Base-by-base conservation (phyloP, 345 rosid genomes). In the Clarkia xantiana region DNA sequence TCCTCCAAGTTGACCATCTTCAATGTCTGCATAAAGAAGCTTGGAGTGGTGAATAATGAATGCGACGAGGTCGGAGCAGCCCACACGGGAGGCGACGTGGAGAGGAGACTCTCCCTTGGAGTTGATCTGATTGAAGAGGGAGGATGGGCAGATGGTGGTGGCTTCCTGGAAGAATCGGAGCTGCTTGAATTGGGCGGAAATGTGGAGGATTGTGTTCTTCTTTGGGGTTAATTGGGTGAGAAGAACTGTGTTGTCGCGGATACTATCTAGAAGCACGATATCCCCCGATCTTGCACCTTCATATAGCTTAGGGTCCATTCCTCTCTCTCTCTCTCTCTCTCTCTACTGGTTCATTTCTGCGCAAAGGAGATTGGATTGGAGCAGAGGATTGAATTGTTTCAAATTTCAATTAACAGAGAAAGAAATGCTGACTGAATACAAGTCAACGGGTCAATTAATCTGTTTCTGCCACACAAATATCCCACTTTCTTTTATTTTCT, bases 161-260 rank as follows among this genome's bases (percentile, higher is more conserved):
- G 61, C 61, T 55, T 16, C 57, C 18, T 17, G 19, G 50, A 53
- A 48, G 42, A 62, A 45, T 6, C 11, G 6, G 4, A 0, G 4
- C 40, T 50, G 67, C 49, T 50, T 39, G 19, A 57, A 67, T 39
- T 58, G 47, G 6, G 59, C 71, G 1, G 66, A 48, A 47, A 61
- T 23, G 42, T 61, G 71, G 25, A 67, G 71, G 23, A 55, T 15
- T 6, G 63, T 62, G 49, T 62, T 67, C 42, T 25, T 43, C 19
- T 49, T 56, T 3, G 62, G 59, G 50, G 68, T 52, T 25, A 23
- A 45, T 14, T 60, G 64, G 0, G 46, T 52, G 25, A 53, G 58
- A 18, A 46, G 46, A 10, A 25, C 1, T 10, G 51, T 29, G 48
- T 25, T 23, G 15, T 42, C 42, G 11, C 41, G 45, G 19, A 46